phyloP scores from a whole-genome alignment of 1,284 basidiomycete genomes.

The Sanghuangporus weigelae region DNA sequence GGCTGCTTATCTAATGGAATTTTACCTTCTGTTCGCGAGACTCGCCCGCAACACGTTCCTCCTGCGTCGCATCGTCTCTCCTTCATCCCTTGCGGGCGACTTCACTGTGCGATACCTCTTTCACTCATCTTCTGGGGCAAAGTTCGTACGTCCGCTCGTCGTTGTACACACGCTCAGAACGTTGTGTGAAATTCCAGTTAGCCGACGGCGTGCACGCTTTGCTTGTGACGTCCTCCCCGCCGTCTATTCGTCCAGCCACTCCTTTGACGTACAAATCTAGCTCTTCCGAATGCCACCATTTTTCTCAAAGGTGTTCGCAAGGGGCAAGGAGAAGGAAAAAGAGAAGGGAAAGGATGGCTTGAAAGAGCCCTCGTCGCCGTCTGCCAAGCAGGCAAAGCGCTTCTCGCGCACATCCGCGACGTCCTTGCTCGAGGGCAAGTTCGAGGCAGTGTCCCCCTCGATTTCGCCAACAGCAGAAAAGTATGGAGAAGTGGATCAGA shows the following conservation, averaged over 20 bases:
- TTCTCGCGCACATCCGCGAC: constrained; percentile 32
- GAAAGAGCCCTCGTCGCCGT: constrained; percentile 33
- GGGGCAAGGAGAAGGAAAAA: constrained; percentile 14
- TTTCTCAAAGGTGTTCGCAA: constrained; percentile 14
- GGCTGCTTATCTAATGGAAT: background rate
- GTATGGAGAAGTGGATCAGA: constrained; percentile 23
- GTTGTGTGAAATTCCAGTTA: background rate
- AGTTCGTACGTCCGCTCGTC: background rate
- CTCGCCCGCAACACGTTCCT: constrained; percentile 1
- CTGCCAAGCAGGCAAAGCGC: constrained; percentile 23
- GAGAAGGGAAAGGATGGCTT: constrained; percentile 41
- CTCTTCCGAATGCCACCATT: constrained; percentile 9
- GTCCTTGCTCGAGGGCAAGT: constrained; percentile 64
- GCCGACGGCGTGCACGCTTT: constrained; percentile 1
- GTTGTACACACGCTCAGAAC: background rate
- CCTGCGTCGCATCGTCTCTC: background rate
- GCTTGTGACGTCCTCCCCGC: background rate
- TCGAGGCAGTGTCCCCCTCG: constrained; percentile 57
- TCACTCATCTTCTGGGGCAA: background rate
- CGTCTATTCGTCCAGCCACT: background rate
- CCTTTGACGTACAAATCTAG: background rate
- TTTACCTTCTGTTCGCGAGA: constrained; percentile 4
- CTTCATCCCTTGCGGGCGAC: background rate
- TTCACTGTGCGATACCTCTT: background rate
- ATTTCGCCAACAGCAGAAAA: constrained; percentile 45